Base-by-base conservation (phyloP, 306 rosid species). In the Fagus crenata region DNA sequence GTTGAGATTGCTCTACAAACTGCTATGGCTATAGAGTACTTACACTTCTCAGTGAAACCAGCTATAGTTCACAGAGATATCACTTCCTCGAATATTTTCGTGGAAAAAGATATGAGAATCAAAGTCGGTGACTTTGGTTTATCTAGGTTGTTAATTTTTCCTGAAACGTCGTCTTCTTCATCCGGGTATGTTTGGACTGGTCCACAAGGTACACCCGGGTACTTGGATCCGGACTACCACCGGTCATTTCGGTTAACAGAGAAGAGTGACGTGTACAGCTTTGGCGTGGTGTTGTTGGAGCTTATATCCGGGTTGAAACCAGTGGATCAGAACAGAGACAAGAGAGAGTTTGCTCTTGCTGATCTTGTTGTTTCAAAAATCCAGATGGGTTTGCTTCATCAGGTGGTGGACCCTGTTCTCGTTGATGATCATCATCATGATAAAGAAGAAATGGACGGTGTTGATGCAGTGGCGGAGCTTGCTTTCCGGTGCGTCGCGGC, bases 81-180 rank as follows among this genome's bases (percentile, higher is more conserved):
- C 5, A 95, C 99, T 0, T 87, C 98, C 49, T 72, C 97, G 1
- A 95, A 95, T 18, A 92, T 95, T 14, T 95, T 95, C 53, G 71
- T 92, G 0, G 99, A 95, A 80, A 90, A 55, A 43, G 99, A 95
- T 49, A 95, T 95, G 99, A 84, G 97, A 53, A 84, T 95, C 4
- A 95, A 88, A 54, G 97, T 95, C 1, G 99, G 99, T 14, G 99
- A 95, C 75, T 95, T 95, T n/a, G 99, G 99, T 75, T 83, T 95
- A 0, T 95, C 99, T 8, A 77, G 99, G 81, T 79, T 95, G 18
- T 42, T 95, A 40, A 84, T 88, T 3, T 72, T 91, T 49, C 88
- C 92, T 18, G 95, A 90, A 6, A 80, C 82, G 53, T 75, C 81
- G 7, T 32, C 69, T 33, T 63, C 88, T 4, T 71, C 85, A 2